phyloP scores from a whole-genome alignment of 768 basidiomycete species.

The Gyrodon lividus region DNA sequence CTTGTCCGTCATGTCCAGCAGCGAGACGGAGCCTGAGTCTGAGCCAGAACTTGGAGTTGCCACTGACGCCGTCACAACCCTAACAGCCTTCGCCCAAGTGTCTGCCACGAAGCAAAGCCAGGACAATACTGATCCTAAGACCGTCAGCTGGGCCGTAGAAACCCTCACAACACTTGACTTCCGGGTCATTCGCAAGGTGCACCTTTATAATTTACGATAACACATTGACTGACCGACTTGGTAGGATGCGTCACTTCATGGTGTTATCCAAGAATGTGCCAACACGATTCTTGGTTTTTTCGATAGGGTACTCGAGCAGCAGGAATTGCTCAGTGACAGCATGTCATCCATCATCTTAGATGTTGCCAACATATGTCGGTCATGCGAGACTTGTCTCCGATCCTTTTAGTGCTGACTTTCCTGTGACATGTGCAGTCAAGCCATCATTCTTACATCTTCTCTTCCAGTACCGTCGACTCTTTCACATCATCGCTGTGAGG shows the following conservation, averaged over 20 bases:
- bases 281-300: conserved; percentile 33
- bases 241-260: conserved; percentile 36
- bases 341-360: conserved; percentile 9
- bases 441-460: conserved; percentile 36
- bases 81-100: conserved; percentile 19
- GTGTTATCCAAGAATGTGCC: conserved; percentile 35
- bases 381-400: neutral
- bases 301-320: conserved; percentile 19
- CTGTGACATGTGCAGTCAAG: conserved; percentile 25
- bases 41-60: conserved; percentile 32
- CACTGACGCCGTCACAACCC: conserved; percentile 13
- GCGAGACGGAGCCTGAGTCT: conserved; percentile 63
- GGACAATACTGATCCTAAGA: neutral
- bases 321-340: conserved; percentile 1
- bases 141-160: conserved; percentile 24
- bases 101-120: conserved; percentile 11
- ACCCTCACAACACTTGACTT: conserved; percentile 30
- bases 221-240: neutral
- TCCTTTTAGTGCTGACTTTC: conserved; percentile 7
- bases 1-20: conserved; percentile 32
- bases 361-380: conserved; percentile 23
- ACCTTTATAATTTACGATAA: neutral
- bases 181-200: conserved; percentile 29
- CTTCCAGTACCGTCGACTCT: conserved; percentile 52
- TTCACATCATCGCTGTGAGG: conserved; percentile 43